Percentiles rank a stretch among this genome's conserved stretches.
Evolutionary conservation across 805 yeast genomes (phyloP).

Genomic region (Pichia phayaonensis): DNA sequence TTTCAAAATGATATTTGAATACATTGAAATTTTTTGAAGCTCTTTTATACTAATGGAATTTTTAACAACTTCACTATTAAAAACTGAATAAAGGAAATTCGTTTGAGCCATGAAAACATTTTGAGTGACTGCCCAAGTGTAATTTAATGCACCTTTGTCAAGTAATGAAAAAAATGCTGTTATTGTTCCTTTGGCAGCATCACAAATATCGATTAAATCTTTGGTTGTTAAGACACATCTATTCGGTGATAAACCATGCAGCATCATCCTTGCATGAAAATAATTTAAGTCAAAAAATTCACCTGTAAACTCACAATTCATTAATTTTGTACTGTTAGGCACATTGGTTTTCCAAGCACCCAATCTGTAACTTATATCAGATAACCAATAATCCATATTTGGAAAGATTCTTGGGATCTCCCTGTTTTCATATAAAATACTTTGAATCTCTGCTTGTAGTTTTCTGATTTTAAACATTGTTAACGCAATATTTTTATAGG

Average conservation of each 20-base stretch:
- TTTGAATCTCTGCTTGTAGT: conserved; percentile 72
- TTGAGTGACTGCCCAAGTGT: conserved; percentile 91
- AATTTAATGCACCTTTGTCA: conserved; percentile 55
- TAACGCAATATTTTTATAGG: conserved; percentile 62
- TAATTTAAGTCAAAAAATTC: conserved; percentile 70
- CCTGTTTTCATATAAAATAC: conserved; percentile 60
- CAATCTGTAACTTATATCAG: conserved; percentile 40
- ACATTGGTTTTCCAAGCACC: conserved; percentile 55
- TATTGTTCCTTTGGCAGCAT: conserved; percentile 61
- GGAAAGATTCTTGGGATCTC: conserved; percentile 61
- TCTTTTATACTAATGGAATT: conserved; percentile 38
- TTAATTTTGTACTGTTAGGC: conserved; percentile 48
- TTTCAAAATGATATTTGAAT: conserved; percentile 50
- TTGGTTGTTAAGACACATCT: conserved; percentile 44
- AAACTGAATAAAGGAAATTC: conserved; percentile 69
- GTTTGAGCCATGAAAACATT: conserved; percentile 86
- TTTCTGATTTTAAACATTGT: conserved; percentile 63
- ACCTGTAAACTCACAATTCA: conserved; percentile 68
- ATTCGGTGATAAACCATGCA: conserved; percentile 75
- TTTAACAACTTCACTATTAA: conserved; percentile 54
- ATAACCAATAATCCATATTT: conserved; percentile 55
- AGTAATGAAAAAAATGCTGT: conserved; percentile 52
- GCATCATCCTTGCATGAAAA: conserved; percentile 60
- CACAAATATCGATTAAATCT: conserved; percentile 50
- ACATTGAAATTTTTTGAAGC: conserved; percentile 40